A percentile compares a stretch with the other conserved stretches of the same genome.
These are phyloP conservation scores for Rutidosis leptorrhynchoides DNA, from an alignment of 129 eudicot species.

Conservation along the genomic window DNA sequence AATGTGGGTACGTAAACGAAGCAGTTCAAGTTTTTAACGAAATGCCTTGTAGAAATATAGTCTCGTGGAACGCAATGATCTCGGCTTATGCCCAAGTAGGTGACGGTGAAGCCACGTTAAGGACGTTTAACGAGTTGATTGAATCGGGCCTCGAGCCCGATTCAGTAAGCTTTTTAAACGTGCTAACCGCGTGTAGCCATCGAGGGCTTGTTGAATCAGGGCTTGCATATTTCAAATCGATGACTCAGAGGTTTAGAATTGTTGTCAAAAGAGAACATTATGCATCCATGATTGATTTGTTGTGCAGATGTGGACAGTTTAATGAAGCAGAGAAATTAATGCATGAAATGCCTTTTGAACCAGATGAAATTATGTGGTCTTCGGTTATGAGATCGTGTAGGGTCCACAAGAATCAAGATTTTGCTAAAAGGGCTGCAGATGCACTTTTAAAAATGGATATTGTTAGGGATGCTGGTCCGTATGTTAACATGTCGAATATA, in stretches of 20 bases:
- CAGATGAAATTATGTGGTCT: constrained; percentile 81
- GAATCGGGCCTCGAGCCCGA: constrained; percentile 60
- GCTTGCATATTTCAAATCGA: constrained; percentile 41
- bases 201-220: constrained; percentile 75
- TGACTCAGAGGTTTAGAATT: constrained; percentile 43
- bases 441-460: constrained; percentile 38
- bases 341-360: constrained; percentile 66
- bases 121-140: constrained; percentile 55
- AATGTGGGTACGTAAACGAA: constrained; percentile 69
- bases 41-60: constrained; percentile 68
- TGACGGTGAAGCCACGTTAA: constrained; percentile 65
- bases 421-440: constrained; percentile 68
- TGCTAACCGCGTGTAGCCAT: no score
- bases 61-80: constrained; percentile 79
- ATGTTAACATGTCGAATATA: constrained; percentile 71
- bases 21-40: constrained; percentile 52
- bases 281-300: constrained; percentile 63
- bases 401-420: constrained; percentile 68
- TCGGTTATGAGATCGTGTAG: constrained; percentile 74
- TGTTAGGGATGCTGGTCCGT: constrained; percentile 55
- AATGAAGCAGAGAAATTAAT: constrained; percentile 56
- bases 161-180: constrained; percentile 62
- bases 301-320: constrained; percentile 72
- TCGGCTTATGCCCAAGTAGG: constrained; percentile 83
- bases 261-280: constrained; percentile 67